phyloP scores from a whole-genome alignment of 2,329 filamentous ascomycete genomes.

The Drechslera avenae region DNA sequence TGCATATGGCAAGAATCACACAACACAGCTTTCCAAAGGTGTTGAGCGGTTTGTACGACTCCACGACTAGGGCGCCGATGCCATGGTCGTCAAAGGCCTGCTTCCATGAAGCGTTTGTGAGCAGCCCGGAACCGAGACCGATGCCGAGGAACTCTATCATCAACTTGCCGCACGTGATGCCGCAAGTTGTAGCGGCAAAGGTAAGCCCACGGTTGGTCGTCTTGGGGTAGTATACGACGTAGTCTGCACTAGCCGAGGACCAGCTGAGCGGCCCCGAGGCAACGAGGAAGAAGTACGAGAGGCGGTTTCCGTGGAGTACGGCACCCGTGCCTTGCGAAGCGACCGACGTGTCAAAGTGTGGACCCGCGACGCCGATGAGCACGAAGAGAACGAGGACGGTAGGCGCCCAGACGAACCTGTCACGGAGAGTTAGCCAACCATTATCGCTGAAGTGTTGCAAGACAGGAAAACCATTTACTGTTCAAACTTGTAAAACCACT shows the following conservation, averaged over 20 bases:
- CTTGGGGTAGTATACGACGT: conserved; percentile 67
- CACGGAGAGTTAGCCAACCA: neutral
- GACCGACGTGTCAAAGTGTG: conserved; percentile 60
- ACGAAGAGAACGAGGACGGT: conserved; percentile 33
- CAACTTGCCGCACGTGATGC: conserved; percentile 61
- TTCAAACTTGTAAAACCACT: conserved; percentile 36
- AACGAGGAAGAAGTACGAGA: conserved; percentile 72
- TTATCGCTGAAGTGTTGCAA: neutral
- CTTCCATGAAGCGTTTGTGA: conserved; percentile 58
- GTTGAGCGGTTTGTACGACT: conserved; percentile 61
- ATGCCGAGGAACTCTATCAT: conserved; percentile 66
- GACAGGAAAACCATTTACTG: neutral
- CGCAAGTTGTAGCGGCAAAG: conserved; percentile 60
- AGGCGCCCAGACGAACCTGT: conserved; percentile 29
- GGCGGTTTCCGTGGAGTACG: conserved; percentile 59
- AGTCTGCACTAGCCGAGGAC: conserved; percentile 65
- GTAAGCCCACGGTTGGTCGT: conserved; percentile 51
- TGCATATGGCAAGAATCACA: conserved; percentile 63
- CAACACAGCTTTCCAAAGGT: conserved; percentile 68
- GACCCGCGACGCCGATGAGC: conserved; percentile 34
- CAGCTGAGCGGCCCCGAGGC: conserved; percentile 67
- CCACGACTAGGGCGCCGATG: conserved; percentile 64
- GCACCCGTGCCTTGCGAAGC: conserved; percentile 55
- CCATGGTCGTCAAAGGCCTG: conserved; percentile 61
- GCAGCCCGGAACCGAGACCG: conserved; percentile 64